phyloP scores from a whole-genome alignment of 2,329 filamentous ascomycete species.

The Plenodomus lindquistii region DNA sequence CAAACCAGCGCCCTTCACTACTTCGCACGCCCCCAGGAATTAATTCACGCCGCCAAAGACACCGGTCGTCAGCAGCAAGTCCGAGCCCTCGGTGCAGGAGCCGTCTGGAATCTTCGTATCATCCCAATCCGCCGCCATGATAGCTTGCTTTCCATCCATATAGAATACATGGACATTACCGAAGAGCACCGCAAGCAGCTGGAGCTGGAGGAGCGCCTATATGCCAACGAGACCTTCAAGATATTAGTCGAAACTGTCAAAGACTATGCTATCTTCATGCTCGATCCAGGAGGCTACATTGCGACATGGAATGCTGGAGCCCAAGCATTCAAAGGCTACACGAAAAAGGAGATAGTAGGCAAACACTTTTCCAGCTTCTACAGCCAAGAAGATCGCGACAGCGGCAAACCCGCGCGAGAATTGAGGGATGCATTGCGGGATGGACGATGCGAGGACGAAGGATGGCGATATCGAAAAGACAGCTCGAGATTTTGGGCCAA shows the following conservation, averaged over 20 bases:
- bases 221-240: constrained; percentile 61
- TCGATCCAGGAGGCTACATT: constrained; percentile 60
- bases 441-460: constrained; percentile 62
- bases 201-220: constrained; percentile 48
- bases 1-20: constrained; percentile 41
- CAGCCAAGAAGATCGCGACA: constrained; percentile 53
- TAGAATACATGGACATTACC: constrained; percentile 49
- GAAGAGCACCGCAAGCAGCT: constrained; percentile 39
- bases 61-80: constrained; percentile 43
- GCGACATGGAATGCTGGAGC: constrained; percentile 63
- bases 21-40: constrained; percentile 42
- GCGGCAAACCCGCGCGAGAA: constrained; percentile 57
- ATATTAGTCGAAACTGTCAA: constrained; percentile 64
- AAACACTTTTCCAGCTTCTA: constrained; percentile 64
- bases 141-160: constrained; percentile 46
- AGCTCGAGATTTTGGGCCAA: constrained; percentile 64
- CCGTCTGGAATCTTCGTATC: constrained; percentile 44
- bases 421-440: constrained; percentile 58
- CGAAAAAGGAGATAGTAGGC: constrained; percentile 58
- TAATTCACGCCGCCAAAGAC: constrained; percentile 44
- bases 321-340: constrained; percentile 60
- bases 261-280: constrained; percentile 67
- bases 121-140: constrained; percentile 50
- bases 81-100: constrained; percentile 30
- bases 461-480: constrained; percentile 63